Conservation (phyloP, 805 yeast genomes). For the Saturnispora sekii region DNA sequence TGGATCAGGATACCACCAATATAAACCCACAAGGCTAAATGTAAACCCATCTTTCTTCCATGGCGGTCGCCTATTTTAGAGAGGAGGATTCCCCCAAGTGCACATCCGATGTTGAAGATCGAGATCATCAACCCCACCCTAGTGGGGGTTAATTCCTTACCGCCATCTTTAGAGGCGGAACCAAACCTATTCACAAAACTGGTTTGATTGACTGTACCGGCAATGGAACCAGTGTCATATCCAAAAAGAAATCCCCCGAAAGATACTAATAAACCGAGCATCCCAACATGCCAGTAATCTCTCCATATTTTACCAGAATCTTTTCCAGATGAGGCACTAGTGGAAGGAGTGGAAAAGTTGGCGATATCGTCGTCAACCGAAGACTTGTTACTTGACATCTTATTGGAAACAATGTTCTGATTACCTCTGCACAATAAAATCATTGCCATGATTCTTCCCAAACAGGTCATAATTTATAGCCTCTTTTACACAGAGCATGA, state of each 20-base stretch:
- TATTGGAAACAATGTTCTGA: background rate
- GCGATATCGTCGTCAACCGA: background rate
- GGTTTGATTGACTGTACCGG: slow-evolving; percentile 57
- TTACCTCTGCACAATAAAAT: background rate
- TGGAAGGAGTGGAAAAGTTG: background rate
- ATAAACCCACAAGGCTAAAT: slow-evolving; percentile 42
- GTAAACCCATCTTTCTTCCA: slow-evolving; percentile 51
- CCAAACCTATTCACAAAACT: slow-evolving; percentile 48
- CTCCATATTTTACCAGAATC: background rate
- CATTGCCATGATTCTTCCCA: no score
- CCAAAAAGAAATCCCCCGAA: slow-evolving; percentile 75
- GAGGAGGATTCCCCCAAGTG: slow-evolving; percentile 53
- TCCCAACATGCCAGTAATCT: slow-evolving; percentile 12
- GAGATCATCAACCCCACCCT: slow-evolving; percentile 55
- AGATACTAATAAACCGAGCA: slow-evolving; percentile 46
- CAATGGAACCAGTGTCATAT: slow-evolving; percentile 70
- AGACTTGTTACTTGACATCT: background rate
- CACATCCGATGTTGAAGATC: slow-evolving; percentile 61
- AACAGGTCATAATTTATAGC: no score
- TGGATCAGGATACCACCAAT: slow-evolving; percentile 50
- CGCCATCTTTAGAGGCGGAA: slow-evolving; percentile 24
- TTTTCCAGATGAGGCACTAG: background rate
- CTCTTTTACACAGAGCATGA: no score
- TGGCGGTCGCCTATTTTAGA: slow-evolving; percentile 44
- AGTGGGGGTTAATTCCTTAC: slow-evolving; percentile 37